Evolutionary conservation across 306 rosid species (phyloP).

Genomic region (Chamaecrista fasciculata): DNA sequence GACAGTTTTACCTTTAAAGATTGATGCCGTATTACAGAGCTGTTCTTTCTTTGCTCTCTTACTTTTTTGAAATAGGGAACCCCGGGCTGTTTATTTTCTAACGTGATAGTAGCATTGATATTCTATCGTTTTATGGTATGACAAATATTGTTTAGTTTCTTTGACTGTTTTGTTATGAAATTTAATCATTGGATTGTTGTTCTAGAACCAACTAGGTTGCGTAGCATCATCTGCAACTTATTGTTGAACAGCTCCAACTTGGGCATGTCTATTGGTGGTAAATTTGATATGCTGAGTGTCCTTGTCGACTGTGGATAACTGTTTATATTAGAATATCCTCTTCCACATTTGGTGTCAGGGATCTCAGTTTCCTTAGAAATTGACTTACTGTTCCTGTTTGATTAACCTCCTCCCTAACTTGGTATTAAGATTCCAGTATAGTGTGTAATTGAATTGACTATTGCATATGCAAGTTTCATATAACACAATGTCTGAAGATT

Average conservation of each 20-base stretch:
- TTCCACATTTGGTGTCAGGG: not conserved
- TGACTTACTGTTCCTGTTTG: not conserved
- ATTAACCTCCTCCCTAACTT: not conserved
- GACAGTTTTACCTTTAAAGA: not conserved
- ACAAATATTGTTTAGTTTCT: not conserved
- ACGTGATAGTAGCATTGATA: not conserved
- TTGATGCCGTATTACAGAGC: not conserved
- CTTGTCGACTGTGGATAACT: not conserved
- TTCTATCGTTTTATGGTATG: not conserved
- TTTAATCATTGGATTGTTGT: not conserved
- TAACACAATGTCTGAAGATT: not conserved
- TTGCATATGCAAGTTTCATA: not conserved
- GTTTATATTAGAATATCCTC: not conserved
- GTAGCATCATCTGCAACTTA: not conserved
- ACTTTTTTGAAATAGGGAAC: not conserved
- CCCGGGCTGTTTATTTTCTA: not conserved
- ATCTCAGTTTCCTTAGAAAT: not conserved
- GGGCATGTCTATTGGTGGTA: not conserved
- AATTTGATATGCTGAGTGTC: not conserved
- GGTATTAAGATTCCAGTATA: not conserved
- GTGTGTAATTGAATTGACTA: constrained; percentile 6
- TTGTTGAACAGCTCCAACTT: not conserved
- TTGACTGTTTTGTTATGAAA: not conserved
- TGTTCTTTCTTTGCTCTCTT: not conserved
- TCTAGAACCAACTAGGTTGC: not conserved